Evolutionary conservation across 2,329 filamentous ascomycete genomes (phyloP).

Genomic region (Fusarium sp.): DNA sequence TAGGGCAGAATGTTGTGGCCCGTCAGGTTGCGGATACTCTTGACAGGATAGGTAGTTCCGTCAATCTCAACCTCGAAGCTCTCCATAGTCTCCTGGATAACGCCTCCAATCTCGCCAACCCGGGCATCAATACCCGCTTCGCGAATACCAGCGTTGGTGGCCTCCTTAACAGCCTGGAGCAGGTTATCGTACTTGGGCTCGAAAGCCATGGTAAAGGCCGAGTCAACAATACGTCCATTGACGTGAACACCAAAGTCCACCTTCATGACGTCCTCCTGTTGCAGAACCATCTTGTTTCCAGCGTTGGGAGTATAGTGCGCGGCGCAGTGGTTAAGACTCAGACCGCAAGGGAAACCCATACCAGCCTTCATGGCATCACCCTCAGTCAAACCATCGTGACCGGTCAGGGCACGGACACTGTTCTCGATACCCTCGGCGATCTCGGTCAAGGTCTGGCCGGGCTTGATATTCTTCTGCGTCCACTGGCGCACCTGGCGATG

Average conservation of each 20-base stretch:
- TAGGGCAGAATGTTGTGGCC: constrained; percentile 92
- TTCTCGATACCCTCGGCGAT: constrained; percentile 92
- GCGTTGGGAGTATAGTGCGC: constrained; percentile 91
- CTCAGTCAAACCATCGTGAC: constrained; percentile 80
- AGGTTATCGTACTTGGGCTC: constrained; percentile 81
- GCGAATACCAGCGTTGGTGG: constrained; percentile 84
- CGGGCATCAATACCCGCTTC: constrained; percentile 94
- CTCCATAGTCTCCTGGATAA: constrained; percentile 93
- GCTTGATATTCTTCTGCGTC: constrained; percentile 83
- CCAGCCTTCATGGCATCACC: constrained; percentile 83
- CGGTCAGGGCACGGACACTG: constrained; percentile 80
- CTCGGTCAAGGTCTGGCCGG: constrained; percentile 82
- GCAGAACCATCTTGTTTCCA: constrained; percentile 81
- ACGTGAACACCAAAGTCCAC: constrained; percentile 87
- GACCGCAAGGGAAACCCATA: constrained; percentile 87
- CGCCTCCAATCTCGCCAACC: constrained; percentile 84
- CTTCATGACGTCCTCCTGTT: constrained; percentile 82
- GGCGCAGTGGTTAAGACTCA: constrained; percentile 86
- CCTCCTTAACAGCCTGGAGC: constrained; percentile 78
- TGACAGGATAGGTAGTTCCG: constrained; percentile 82
- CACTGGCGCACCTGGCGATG: constrained; percentile 89
- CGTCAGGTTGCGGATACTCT: constrained; percentile 87
- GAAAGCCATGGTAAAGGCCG: constrained; percentile 83
- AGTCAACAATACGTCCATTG: constrained; percentile 84
- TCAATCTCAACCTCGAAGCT: constrained; percentile 90